These are phyloP conservation scores for Suhomyces xylopsoci DNA, from an alignment of 805 yeast genomes.

Conservation along the genomic window DNA sequence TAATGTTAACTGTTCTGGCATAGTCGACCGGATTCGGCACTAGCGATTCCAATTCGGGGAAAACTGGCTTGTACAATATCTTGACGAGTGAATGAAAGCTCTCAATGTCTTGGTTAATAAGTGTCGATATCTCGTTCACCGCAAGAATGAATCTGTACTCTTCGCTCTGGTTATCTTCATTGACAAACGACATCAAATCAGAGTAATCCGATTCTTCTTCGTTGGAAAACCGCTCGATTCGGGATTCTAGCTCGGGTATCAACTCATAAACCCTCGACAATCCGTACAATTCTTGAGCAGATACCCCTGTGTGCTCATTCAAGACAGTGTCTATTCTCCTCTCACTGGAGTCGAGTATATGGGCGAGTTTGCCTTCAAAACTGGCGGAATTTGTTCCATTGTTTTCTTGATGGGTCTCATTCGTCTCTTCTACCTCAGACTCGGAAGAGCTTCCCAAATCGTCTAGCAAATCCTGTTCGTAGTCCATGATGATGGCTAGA, in stretches of 20 bases:
- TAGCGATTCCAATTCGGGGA: slow-evolving; percentile 68
- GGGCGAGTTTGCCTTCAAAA: background rate
- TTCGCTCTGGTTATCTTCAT: slow-evolving; percentile 25
- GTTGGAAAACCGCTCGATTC: slow-evolving; percentile 19
- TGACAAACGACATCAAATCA: slow-evolving; percentile 28
- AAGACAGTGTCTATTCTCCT: background rate
- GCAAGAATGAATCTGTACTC: slow-evolving; percentile 51
- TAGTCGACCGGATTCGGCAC: slow-evolving; percentile 62
- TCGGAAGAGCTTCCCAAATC: slow-evolving; percentile 29
- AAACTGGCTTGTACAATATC: slow-evolving; percentile 54
- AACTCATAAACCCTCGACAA: slow-evolving; percentile 21
- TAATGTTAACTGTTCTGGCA: slow-evolving; percentile 46
- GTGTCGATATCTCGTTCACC: slow-evolving; percentile 53
- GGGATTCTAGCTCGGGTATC: slow-evolving; percentile 22
- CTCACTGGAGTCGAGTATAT: background rate
- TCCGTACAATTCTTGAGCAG: slow-evolving; percentile 16
- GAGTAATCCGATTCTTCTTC: slow-evolving; percentile 26
- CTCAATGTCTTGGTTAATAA: slow-evolving; percentile 53
- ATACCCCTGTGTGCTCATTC: background rate
- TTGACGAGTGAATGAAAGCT: slow-evolving; percentile 49
- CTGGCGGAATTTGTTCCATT: background rate
- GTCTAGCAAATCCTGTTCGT: slow-evolving; percentile 40
- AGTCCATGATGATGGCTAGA: slow-evolving; percentile 17
- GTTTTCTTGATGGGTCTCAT: background rate
- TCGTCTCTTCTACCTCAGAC: background rate